Base-by-base conservation (phyloP, 495 filamentous ascomycete genomes). In the Annulohypoxylon moriforme region DNA sequence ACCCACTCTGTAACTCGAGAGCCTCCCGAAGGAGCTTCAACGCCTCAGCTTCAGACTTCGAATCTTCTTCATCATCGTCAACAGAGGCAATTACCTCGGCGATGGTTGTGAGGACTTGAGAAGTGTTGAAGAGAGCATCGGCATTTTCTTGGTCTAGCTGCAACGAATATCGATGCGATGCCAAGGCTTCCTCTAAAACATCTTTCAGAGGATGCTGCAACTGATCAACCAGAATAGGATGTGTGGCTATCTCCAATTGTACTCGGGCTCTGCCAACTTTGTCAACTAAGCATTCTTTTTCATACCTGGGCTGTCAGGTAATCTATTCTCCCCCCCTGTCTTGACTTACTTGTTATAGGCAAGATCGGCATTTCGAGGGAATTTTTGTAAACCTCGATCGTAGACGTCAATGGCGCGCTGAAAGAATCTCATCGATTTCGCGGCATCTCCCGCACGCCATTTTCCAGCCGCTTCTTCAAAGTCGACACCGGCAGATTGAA, bases 391-490 rank as follows among this genome's bases (percentile, higher is more conserved):
- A 7, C 89, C 91, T 20, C 84, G 82, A 50, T 86, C 84, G 66
- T 92, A 93, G 33, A 83, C 83, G 31, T 87, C 83, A 59, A 92
- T 84, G 27, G 90, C 90, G 55, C 89, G 83, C 74, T 87, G 81
- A 72, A 90, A 92, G 75, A 91, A 91, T 34, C 90, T 84, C 75
- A 87, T 82, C 0, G 90, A 87, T 68, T 93, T 93, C 58, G 81
- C 86, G 6, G 88, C 85, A 73, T 93, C 90, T 42, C 90, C 90
- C 14, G 87, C 90, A 8, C 90, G 83, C 89, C 89, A 91, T 84
- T 93, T 93, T 70, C 89, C 89, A 22, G 89, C 90, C 0, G 87
- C 86, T 76, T 91, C 88, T 79, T 93, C 91, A 49, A 87, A 81
- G 36, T 88, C 85, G 40, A 91, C 90, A 24, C 89, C 90, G n/a